These are phyloP conservation scores for Blastobotrys terrestris DNA, from an alignment of 805 yeast species.

Conservation along the genomic window DNA sequence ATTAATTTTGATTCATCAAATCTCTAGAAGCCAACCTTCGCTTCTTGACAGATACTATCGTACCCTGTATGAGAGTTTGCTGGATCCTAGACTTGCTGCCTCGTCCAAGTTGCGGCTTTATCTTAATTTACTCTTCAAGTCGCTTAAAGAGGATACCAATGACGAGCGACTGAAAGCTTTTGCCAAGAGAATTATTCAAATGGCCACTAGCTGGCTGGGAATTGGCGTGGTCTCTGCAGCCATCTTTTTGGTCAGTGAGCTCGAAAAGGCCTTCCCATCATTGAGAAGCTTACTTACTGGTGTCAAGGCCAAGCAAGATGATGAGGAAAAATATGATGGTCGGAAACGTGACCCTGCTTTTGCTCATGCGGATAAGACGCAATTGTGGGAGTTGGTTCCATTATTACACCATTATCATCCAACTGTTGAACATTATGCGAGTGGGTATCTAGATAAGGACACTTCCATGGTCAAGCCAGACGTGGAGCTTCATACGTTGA, in stretches of 20 bases:
- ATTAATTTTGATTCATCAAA: conserved; percentile 74
- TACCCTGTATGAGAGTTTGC: conserved; percentile 81
- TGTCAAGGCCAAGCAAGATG: conserved; percentile 45
- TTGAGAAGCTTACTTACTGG: conserved; percentile 56
- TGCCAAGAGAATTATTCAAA: conserved; percentile 82
- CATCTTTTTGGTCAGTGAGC: conserved; percentile 64
- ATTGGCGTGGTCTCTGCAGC: conserved; percentile 85
- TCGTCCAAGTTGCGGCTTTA: conserved; percentile 93
- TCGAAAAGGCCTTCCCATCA: conserved; percentile 58
- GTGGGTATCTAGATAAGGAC: conserved; percentile 33
- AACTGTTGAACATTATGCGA: conserved; percentile 76
- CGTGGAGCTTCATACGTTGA: conserved; percentile 75
- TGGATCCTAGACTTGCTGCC: conserved; percentile 75
- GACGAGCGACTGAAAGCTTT: conserved; percentile 72
- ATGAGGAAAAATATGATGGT: conserved; percentile 57
- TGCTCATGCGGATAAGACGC: conserved; percentile 76
- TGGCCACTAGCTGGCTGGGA: conserved; percentile 79
- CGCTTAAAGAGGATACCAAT: conserved; percentile 66
- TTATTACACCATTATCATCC: conserved; percentile 87
- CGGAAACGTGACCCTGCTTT: conserved; percentile 87
- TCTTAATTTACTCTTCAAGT: conserved; percentile 75
- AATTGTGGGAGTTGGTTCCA: conserved; percentile 79
- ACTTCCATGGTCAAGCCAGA: conserved; percentile 64
- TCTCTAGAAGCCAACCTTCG: conserved; percentile 48
- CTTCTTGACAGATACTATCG: conserved; percentile 59